These are phyloP conservation scores for Paxillus rubicundulus DNA, from an alignment of 768 basidiomycete genomes.

Conservation along the genomic window DNA sequence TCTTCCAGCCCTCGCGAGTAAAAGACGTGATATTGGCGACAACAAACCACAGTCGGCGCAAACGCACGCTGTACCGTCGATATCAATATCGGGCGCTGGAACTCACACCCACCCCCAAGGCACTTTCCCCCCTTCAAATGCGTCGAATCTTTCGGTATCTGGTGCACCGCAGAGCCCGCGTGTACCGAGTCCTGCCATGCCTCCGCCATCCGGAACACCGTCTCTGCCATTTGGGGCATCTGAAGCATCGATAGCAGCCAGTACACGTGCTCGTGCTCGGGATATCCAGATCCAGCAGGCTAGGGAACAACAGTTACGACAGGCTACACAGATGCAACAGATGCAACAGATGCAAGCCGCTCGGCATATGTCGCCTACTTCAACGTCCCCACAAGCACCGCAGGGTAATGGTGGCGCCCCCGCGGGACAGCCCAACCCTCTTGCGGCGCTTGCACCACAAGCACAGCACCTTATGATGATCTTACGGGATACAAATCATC, in stretches of 20 bases:
- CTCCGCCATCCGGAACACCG: slow-evolving; percentile 25
- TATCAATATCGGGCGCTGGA: slow-evolving; percentile 15
- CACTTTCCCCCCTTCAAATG: slow-evolving; percentile 19
- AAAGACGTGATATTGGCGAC: slow-evolving; percentile 72
- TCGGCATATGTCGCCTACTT: slow-evolving; percentile 45
- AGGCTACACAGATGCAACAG: slow-evolving; percentile 34
- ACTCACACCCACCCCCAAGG: slow-evolving; percentile 22
- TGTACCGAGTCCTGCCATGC: slow-evolving; percentile 33
- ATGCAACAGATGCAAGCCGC: slow-evolving; percentile 33
- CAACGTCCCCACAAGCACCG: slow-evolving; percentile 21
- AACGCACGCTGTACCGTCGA: slow-evolving; percentile 29
- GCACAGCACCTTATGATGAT: slow-evolving; percentile 46
- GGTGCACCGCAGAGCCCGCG: slow-evolving; percentile 31
- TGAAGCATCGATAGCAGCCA: slow-evolving; percentile 36
- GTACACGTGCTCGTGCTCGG: slow-evolving; percentile 31
- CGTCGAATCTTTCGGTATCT: slow-evolving; percentile 13
- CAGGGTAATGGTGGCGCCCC: slow-evolving; percentile 14
- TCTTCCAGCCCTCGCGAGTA: slow-evolving; percentile 43
- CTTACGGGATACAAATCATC: slow-evolving; percentile 55
- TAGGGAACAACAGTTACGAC: slow-evolving; percentile 34
- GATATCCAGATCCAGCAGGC: slow-evolving; percentile 37
- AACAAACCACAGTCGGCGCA: slow-evolving; percentile 46
- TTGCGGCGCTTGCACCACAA: slow-evolving; percentile 25
- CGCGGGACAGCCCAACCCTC: slow-evolving; percentile 16
- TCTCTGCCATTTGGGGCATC: slow-evolving; percentile 31